Conservation (phyloP, 208 protist genomes). For the Trypanosoma conorhini region DNA sequence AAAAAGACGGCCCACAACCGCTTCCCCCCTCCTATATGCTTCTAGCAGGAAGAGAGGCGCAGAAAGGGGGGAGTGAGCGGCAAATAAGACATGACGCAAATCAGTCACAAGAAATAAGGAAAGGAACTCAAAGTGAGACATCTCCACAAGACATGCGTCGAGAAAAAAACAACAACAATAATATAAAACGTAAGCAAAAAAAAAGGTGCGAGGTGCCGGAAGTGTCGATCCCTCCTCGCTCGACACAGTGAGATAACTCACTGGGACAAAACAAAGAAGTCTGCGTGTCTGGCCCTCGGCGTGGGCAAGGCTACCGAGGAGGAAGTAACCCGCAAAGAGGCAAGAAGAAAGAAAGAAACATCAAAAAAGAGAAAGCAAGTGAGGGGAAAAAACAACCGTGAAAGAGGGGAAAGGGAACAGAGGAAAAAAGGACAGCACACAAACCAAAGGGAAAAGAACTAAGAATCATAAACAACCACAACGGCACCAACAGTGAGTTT, state of each 20-base stretch:
- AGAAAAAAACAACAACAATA: slow-evolving; percentile 10
- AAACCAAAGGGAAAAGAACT: slow-evolving; percentile 4
- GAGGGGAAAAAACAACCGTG: slow-evolving; percentile 11
- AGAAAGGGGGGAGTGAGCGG: neutral
- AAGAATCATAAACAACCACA: neutral
- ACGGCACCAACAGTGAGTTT: too few species aligned
- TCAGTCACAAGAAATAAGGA: too few species aligned
- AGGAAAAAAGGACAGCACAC: neutral
- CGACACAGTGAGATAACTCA: too few species aligned
- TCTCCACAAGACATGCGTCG: slow-evolving; percentile 4
- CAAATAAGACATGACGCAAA: slow-evolving; percentile 4
- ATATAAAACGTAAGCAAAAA: slow-evolving; percentile 3
- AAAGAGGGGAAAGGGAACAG: neutral
- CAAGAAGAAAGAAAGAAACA: slow-evolving; percentile 12
- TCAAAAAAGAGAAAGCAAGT: slow-evolving; percentile 3
- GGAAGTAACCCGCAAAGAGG: neutral
- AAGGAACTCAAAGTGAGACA: too few species aligned
- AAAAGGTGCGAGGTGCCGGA: neutral
- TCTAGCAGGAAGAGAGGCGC: neutral
- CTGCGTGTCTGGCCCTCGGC: too few species aligned
- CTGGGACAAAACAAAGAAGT: too few species aligned
- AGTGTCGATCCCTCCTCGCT: neutral
- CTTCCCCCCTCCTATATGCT: too few species aligned
- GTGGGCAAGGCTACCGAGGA: neutral
- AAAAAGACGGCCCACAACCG: neutral